Percentiles rank a stretch among this genome's conserved stretches.
Conservation (phyloP, 345 rosid genomes). For the Bruguiera sexangula region DNA sequence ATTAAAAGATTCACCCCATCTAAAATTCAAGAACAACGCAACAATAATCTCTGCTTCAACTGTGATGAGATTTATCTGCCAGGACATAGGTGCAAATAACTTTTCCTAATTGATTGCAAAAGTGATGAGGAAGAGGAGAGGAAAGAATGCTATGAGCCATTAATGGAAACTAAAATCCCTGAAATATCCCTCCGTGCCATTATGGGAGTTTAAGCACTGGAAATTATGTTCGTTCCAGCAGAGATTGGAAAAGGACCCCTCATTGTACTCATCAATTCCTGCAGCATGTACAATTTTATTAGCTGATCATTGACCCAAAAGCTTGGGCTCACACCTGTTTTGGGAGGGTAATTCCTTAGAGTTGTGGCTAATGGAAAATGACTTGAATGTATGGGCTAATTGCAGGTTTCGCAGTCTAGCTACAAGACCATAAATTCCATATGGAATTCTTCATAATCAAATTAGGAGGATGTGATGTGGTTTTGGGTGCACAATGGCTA, state of each 20-base stretch:
- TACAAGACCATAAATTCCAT: background rate
- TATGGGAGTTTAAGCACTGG: background rate
- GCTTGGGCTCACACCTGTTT: background rate
- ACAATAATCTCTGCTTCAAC: background rate
- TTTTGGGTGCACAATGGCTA: background rate
- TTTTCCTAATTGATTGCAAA: background rate
- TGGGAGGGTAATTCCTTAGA: background rate
- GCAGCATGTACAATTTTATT: background rate
- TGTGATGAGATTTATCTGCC: background rate
- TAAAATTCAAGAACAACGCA: background rate
- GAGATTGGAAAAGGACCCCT: background rate
- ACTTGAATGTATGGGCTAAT: background rate
- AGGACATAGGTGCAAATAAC: background rate
- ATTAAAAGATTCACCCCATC: background rate
- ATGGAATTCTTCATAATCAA: background rate
- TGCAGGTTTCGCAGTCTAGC: background rate
- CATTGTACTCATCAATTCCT: background rate
- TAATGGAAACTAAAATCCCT: background rate
- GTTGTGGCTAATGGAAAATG: background rate
- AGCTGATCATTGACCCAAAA: background rate
- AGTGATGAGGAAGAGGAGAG: too few relatives aligned
- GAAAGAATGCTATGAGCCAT: too few relatives aligned
- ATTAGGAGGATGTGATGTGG: background rate
- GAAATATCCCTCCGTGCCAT: background rate
- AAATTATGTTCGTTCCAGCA: background rate